Base-by-base conservation (phyloP, 345 rosid genomes). In the Citrus australasica region DNA sequence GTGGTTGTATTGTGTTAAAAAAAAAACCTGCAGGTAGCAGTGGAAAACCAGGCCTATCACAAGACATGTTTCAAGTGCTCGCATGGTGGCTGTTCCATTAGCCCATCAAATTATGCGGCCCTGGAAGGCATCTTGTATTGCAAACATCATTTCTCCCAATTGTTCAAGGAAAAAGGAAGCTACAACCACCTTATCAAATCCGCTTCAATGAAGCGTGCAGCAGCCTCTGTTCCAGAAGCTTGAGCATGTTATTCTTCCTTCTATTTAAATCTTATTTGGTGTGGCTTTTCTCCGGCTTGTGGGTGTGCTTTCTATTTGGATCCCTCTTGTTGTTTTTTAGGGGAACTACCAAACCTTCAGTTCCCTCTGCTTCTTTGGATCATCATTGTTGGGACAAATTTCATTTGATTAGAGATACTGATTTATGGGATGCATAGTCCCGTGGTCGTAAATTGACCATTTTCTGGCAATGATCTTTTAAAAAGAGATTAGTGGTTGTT, bases 61-160 rank as follows among this genome's bases (percentile, higher is more conserved):
- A 95, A 95, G 75, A 87, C 98, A 32, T 95, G 99, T 81, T 96
- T 96, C 90, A 96, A 87, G 80, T 96, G 99, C 89, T 92, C 93
- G 8, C 98, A 93, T 21, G 98, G 98, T 71, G 98, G 99, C n/a
- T 95, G 99, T 75, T 77, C 99, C 14, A 48, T 97, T 38, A 85
- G 92, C 28, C 98, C 98, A n/a, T 97, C 99, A 37, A 94, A 88
- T 75, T 97, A 97, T 46, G 99, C 99, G n/a, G 99, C 99, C 5
- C 93, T 97, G 0, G 97, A 97, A 67, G 98, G 99, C 46, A 85
- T 92, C 60, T 82, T 97, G 77, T 94, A 97, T 75, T 97, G 99
- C 88, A 97, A 97, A 77, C 98, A 92, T 67, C 99, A 97, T 84
- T 97, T 97, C 76, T 83, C 98, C 51, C 99, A 97, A 89, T 97